A percentile compares a stretch with the other conserved stretches of the same genome.
Evolutionary conservation across 192 early-diverging fungal genomes (phyloP).

Genomic region (Dimargaris xerosporica): DNA sequence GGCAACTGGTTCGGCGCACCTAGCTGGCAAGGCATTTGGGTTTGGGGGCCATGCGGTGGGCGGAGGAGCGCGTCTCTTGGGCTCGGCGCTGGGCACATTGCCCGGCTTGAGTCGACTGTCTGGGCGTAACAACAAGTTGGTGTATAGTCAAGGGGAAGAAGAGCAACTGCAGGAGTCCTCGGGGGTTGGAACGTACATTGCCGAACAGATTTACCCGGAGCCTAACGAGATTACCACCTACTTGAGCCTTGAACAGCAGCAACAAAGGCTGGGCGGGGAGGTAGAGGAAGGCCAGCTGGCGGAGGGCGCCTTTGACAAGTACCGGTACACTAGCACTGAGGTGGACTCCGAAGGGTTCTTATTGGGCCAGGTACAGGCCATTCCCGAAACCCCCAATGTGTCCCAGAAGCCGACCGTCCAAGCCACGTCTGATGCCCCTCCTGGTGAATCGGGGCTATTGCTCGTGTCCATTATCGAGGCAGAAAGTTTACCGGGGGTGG

Average conservation of each 20-base stretch:
- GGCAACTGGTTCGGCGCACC: slow-evolving; percentile 24
- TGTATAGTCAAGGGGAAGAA: slow-evolving; percentile 14
- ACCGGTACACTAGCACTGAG: neutral
- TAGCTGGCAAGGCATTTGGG: slow-evolving; percentile 13
- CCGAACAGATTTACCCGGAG: neutral
- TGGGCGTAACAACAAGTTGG: slow-evolving; percentile 15
- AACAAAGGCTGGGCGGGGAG: neutral
- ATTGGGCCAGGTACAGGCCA: neutral
- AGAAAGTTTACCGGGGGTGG: slow-evolving; percentile 34
- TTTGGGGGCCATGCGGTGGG: slow-evolving; percentile 15
- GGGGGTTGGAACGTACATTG: slow-evolving; percentile 17
- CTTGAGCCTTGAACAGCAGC: neutral
- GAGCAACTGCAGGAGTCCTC: slow-evolving; percentile 18
- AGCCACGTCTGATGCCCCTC: slow-evolving; percentile 23
- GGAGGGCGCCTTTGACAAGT: neutral
- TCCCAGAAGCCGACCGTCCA: slow-evolving; percentile 15
- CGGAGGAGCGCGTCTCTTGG: slow-evolving; percentile 18
- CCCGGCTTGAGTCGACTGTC: slow-evolving; percentile 15
- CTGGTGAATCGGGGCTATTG: slow-evolving; percentile 24
- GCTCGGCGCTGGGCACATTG: slow-evolving; percentile 14
- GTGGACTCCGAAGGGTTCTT: neutral
- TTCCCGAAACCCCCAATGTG: neutral
- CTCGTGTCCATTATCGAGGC: slow-evolving; percentile 30
- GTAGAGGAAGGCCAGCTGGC: neutral
- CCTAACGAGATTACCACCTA: neutral